Percentiles rank a stretch among this genome's conserved stretches.
phyloP scores from a whole-genome alignment of 192 early-diverging fungal genomes.

The Coemansia pectinata region DNA sequence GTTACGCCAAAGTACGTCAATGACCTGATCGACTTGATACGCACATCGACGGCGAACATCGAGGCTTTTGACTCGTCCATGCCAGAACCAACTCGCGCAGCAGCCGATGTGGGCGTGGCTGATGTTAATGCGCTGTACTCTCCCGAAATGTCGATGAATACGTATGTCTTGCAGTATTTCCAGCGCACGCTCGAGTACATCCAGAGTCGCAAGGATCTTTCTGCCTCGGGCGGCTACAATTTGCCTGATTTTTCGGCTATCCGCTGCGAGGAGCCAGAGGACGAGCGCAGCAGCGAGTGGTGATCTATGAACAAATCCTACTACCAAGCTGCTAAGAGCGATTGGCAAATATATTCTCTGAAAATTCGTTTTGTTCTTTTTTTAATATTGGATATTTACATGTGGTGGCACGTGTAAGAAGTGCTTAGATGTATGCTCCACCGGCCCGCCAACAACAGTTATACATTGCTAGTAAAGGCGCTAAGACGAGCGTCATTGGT shows the following conservation, averaged over 20 bases:
- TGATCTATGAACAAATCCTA: not conserved
- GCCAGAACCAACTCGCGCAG: constrained; percentile 55
- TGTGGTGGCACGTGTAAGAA: not conserved
- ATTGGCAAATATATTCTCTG: too few relatives aligned
- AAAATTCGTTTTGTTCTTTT: not conserved
- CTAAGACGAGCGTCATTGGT: constrained; percentile 44
- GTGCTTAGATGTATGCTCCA: constrained; percentile 32
- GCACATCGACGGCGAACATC: constrained; percentile 68
- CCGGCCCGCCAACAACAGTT: constrained; percentile 37
- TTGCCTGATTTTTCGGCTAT: constrained; percentile 54
- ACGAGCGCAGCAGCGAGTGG: constrained; percentile 9
- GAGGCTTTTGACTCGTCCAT: constrained; percentile 68
- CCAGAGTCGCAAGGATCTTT: constrained; percentile 52
- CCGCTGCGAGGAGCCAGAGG: constrained; percentile 40
- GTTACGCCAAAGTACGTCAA: constrained; percentile 93
- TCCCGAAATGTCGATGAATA: constrained; percentile 61
- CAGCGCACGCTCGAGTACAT: constrained; percentile 68
- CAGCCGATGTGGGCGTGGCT: constrained; percentile 33
- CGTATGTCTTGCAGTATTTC: constrained; percentile 73
- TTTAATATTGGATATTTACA: not conserved
- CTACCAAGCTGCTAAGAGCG: not conserved
- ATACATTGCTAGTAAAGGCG: constrained; percentile 22
- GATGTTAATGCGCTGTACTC: constrained; percentile 66
- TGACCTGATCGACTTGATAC: constrained; percentile 92
- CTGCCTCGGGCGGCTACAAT: constrained; percentile 38